phyloP scores from a whole-genome alignment of 495 filamentous ascomycete genomes.

The Penicillium soppii region DNA sequence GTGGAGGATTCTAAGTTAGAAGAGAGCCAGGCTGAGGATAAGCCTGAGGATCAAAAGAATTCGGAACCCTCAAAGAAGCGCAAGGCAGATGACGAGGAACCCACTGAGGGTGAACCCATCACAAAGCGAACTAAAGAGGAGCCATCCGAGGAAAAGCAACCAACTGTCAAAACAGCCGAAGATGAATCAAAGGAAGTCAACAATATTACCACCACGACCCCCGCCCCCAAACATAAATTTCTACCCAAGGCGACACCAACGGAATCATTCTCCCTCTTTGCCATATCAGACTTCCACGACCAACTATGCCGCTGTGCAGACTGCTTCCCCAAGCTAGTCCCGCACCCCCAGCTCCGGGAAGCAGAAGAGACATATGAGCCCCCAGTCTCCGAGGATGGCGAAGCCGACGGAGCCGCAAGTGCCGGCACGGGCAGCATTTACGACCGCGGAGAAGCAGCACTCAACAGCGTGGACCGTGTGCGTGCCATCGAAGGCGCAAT shows the following conservation, averaged over 20 bases:
- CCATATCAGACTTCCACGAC: constrained; percentile 71
- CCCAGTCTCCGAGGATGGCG: constrained; percentile 64
- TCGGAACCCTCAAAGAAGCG: constrained; percentile 62
- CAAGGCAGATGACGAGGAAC: constrained; percentile 63
- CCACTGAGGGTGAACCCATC: constrained; percentile 30
- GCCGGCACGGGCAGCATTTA: constrained; percentile 71
- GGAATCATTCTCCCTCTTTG: constrained; percentile 73
- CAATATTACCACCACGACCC: constrained; percentile 2
- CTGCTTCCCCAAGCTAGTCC: constrained; percentile 71
- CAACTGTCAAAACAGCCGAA: constrained; percentile 21
- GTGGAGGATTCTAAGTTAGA: background rate
- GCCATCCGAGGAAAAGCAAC: constrained; percentile 10
- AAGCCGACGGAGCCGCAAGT: constrained; percentile 47
- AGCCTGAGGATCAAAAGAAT: constrained; percentile 8
- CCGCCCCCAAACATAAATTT: constrained; percentile 36
- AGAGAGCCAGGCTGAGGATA: constrained; percentile 9
- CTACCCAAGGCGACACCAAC: constrained; percentile 50
- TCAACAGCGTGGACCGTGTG: constrained; percentile 88
- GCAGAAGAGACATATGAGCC: constrained; percentile 93
- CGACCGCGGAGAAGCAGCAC: constrained; percentile 84
- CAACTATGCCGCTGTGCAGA: constrained; percentile 73
- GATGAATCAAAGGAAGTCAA: constrained; percentile 18
- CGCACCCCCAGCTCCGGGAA: constrained; percentile 79
- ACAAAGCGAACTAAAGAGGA: constrained; percentile 61
- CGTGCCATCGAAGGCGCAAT: constrained; percentile 94